Base-by-base conservation (phyloP, 2,329 filamentous ascomycete species). In the Penicillium sp. region DNA sequence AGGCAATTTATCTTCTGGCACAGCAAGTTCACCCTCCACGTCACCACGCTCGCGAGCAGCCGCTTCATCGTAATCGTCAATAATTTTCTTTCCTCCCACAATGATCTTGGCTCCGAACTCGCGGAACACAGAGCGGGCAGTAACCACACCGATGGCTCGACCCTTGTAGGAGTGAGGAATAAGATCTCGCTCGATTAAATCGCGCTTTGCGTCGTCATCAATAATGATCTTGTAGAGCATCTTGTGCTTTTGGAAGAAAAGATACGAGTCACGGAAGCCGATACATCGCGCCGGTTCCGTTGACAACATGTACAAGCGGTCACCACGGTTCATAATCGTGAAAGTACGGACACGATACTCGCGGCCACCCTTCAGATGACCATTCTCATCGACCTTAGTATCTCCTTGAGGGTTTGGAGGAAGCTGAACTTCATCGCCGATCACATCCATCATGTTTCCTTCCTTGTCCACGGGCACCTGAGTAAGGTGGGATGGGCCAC, bases 111-210 rank as follows among this genome's bases (percentile, higher is more conserved):
- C 89, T 52, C 94, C 94, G 63, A 99, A 99, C 71, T 99, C 94
- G 52, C 94, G 85, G 72, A 97, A 99, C 15, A 99, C 94, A 1
- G 94, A 97, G 42, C 94, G 87, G 45, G 94, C 94, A 15, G 94
- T 96, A 43, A 96, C 92, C 26, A 99, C 91, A 70, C 94, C 94
- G 70, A 99, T 99, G 5, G 93, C 90, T 48, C 94, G 89, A 54
- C 94, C 94, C 74, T 97, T 99, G 84, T 99, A 99, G 26, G 91
- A 96, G 77, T 96, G 94, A 1, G 94, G 94, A 58, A 99, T 96
- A 67, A 99, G 88, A 6, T 95, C 89, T 55, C 94, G 86, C 62
- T 95, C 90, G 67, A 99, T 99, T 77, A 99, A 83, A 73, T 97
- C 92, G 55, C 88, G 86, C 78, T 99, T 99, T 74, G 95, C 93